Conservation (phyloP, 208 protist genomes). For the Leishmania mexicana region DNA sequence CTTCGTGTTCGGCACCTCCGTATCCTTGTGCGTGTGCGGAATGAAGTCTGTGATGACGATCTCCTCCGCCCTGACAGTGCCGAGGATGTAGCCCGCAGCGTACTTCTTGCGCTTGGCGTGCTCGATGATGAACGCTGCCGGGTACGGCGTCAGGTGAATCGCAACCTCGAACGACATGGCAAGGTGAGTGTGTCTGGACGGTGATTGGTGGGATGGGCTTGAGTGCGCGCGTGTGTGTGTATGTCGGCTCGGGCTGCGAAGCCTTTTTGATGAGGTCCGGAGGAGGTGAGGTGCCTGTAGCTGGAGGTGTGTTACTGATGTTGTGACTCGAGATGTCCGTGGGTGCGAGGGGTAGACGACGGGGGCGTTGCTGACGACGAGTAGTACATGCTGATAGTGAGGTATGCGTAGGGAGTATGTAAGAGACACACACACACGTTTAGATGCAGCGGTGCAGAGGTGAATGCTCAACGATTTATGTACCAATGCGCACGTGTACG, state of each 20-base stretch:
- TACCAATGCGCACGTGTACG: background rate
- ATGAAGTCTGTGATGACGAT: conserved; percentile 73
- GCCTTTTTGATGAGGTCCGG: background rate
- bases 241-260: background rate
- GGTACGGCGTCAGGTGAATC: conserved; percentile 65
- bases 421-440: background rate
- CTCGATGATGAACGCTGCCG: conserved; percentile 79
- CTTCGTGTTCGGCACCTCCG: conserved; percentile 27
- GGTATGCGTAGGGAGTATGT: background rate
- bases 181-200: background rate
- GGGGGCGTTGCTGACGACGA: background rate
- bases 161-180: conserved; percentile 19
- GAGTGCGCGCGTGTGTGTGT: background rate
- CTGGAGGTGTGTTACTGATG: background rate
- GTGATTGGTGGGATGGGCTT: background rate
- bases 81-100: conserved; percentile 73
- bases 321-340: too few species aligned
- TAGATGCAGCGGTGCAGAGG: background rate
- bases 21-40: conserved; percentile 59
- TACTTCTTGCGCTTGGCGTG: conserved; percentile 75
- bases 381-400: background rate
- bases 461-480: too few species aligned
- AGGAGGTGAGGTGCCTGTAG: background rate
- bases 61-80: conserved; percentile 44
- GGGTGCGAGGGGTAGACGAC: background rate